Base-by-base conservation (phyloP, 2,329 filamentous ascomycete genomes). In the Endocalyx cinctus region DNA sequence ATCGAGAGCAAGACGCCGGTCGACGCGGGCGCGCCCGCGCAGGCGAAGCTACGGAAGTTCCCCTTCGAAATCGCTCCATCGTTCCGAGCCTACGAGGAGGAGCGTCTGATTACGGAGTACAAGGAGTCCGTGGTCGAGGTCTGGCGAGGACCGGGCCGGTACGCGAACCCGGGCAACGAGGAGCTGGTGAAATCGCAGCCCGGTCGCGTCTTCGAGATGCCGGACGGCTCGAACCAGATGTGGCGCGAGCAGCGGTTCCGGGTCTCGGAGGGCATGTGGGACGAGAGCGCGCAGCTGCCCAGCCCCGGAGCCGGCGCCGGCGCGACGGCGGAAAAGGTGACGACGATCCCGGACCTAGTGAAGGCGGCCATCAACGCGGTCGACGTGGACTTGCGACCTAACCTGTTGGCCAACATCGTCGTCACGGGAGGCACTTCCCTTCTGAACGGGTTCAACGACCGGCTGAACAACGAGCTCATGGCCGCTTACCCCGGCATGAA, bases 81-180 rank as follows among this genome's bases (percentile, higher is more conserved):
- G 2, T 97, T 89, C 74, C 80, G 84, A 39, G 69, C 72, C 13
- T 82, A 90, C 45, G 82, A 97, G 62, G 89, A 98, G 67, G 92
- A 97, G 60, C 85, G 90, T 33, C 82, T 95, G 26, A 67, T 98
- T 37, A 88, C 87, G 23, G 88, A 96, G 58, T 98, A 94, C 76
- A 98, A 98, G 67, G 94, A 98, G 65, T 94, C 85, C 13, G 87
- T 96, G 12, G 88, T 97, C 17, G 88, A 96, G 63, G 80, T 90
- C 11, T 98, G 92, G 90, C 77, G 79, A 17, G 87, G 87, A 1
- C 86, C 86, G 0, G 82, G 82, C 38, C 74, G 79, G 41, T 79
- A 87, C 50, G 59, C 61, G 26, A 63, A 60, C 46, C 74, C 65
- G 15, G 79, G 81, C 23, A 94, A 90, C 56, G 79, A 92, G 55